phyloP scores from a whole-genome alignment of 805 yeast genomes.

The Candida gorgasii region DNA sequence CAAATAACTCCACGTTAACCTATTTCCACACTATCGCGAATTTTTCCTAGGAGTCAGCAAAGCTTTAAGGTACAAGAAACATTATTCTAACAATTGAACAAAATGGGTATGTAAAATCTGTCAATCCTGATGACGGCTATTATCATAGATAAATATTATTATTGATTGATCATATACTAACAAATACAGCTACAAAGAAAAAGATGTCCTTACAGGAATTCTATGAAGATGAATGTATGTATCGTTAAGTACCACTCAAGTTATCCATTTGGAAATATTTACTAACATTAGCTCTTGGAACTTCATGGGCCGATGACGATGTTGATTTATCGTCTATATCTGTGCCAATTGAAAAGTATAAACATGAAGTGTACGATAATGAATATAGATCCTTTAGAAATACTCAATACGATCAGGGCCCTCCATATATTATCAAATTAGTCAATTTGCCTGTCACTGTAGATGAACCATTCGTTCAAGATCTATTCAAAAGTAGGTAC shows the following conservation, averaged over 20 bases:
- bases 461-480: constrained; percentile 52
- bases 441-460: constrained; percentile 59
- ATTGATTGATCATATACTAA: constrained; percentile 7
- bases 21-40: neutral
- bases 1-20: neutral
- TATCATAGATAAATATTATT: neutral
- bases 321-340: constrained; percentile 46
- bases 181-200: constrained; percentile 30
- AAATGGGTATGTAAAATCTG: constrained; percentile 14
- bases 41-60: constrained; percentile 7
- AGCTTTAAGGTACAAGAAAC: neutral
- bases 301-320: constrained; percentile 51
- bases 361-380: constrained; percentile 11
- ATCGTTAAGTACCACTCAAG: constrained; percentile 7
- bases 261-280: neutral
- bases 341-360: constrained; percentile 40
- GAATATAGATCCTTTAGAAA: neutral
- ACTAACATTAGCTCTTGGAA: constrained; percentile 38
- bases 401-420: constrained; percentile 29
- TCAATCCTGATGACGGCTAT: neutral
- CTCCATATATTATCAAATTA: constrained; percentile 69
- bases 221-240: constrained; percentile 47
- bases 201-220: constrained; percentile 50
- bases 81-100: constrained; percentile 1
- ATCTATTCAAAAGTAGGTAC: constrained; percentile 63